These are phyloP conservation scores for Arthrobotrys sinensis DNA, from an alignment of 2,329 filamentous ascomycete species.

Conservation along the genomic window DNA sequence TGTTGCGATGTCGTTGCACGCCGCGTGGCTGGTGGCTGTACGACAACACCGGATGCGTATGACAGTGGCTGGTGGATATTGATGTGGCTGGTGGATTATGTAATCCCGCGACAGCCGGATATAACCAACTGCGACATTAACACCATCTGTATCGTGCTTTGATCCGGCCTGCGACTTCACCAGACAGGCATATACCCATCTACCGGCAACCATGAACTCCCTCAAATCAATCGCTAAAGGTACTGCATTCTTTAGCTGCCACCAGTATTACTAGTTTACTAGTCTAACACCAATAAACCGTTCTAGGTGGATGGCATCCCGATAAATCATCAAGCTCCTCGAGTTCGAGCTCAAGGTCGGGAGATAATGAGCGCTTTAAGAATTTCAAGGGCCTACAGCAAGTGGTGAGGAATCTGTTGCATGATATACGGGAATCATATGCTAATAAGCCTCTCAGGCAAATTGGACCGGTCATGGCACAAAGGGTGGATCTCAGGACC, in stretches of 20 bases:
- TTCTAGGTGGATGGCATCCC: constrained; percentile 69
- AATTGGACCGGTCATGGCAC: constrained; percentile 71
- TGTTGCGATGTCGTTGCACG: constrained; percentile 40
- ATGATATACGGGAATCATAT: background rate
- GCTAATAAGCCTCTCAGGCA: constrained; percentile 68
- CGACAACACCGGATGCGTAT: background rate
- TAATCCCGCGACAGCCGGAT: constrained; percentile 23
- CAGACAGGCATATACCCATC: background rate
- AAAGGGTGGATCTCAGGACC: constrained; percentile 69
- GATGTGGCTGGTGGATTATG: constrained; percentile 10
- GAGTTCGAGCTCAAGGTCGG: constrained; percentile 65
- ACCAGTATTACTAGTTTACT: background rate
- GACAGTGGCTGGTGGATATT: constrained; percentile 1
- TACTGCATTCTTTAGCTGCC: background rate
- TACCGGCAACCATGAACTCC: constrained; percentile 61
- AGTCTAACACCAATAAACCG: background rate
- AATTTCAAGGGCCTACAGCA: constrained; percentile 74
- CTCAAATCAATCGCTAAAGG: constrained; percentile 69
- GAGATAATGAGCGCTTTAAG: constrained; percentile 63
- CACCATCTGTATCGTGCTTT: background rate
- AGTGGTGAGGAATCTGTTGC: constrained; percentile 69
- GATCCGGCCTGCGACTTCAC: too few relatives aligned
- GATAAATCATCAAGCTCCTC: constrained; percentile 64
- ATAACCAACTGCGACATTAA: background rate
- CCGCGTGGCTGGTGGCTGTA: constrained; percentile 32